phyloP scores from a whole-genome alignment of 257 asterid species.

The Solanum ossicruentum region DNA sequence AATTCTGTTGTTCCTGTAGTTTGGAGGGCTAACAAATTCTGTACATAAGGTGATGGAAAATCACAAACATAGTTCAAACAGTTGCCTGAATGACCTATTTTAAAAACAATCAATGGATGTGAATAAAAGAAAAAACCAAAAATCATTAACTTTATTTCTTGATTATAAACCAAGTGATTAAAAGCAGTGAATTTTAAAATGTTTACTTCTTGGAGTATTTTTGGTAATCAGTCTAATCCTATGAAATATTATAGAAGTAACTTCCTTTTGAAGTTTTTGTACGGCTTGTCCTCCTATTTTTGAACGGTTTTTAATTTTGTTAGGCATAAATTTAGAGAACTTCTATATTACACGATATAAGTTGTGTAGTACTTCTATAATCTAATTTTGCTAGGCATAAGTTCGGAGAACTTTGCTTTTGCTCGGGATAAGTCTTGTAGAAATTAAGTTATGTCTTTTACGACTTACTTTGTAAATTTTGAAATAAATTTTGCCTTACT shows the following conservation, averaged over 20 bases:
- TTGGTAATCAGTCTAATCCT: too few species aligned
- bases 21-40: background rate
- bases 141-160: background rate
- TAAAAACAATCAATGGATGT: background rate
- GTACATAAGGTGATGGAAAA: background rate
- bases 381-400: background rate
- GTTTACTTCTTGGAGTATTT: too few species aligned
- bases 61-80: background rate
- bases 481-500: background rate
- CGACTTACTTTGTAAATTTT: background rate
- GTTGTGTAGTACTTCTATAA: background rate
- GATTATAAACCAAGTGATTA: background rate
- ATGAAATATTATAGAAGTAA: too few species aligned
- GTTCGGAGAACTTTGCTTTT: background rate
- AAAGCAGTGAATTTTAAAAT: background rate
- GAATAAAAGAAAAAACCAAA: background rate
- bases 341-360: background rate
- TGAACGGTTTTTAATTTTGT: background rate
- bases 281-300: background rate
- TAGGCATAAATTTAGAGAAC: background rate
- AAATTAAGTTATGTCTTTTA: background rate
- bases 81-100: background rate
- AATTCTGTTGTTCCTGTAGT: background rate
- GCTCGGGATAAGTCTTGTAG: background rate
- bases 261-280: background rate